Evolutionary conservation across 148 eudicot genomes (phyloP), one percentile per base, ranked within the genome.

Genomic region (Camellia granthamiana): DNA sequence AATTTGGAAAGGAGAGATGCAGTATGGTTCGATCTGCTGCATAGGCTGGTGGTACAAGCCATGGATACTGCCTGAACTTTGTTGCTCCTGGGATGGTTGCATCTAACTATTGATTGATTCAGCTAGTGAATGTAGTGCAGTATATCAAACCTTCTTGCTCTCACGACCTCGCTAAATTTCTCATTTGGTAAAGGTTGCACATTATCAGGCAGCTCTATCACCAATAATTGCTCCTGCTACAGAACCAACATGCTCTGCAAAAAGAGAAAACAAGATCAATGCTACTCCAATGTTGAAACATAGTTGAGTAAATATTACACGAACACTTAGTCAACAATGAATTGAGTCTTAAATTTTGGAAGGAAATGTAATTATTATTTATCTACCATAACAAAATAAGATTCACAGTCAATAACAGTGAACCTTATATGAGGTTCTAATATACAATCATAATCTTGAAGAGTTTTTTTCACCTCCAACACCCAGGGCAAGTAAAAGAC

Each of bases 1-100:
- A 67, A 78, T 67, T 38, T 52, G 72, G 73, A 51, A 54, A 68
- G 81, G 78, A 60, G 78, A 69, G 64, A 8, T 44, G 77, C 69
- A 72, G 55, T 73, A 59, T 58, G 76, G 77, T 19, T 79, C 81
- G 1, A 72, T 23, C 69, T 79, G 76, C 77, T 47, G 80, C 83
- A 82, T 76, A 77, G 64, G 64, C 12, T 38, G 77, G 15, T 74
- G 64, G 78, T 75, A 58, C 67, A 59, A 43, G 2, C 30, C 7
- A 38, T 16, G 52, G 65, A 75, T 75, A 44, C 52, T 5, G 13
- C 54, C 78, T 4, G 78, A 75, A 59, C 19, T 60, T 43, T 60
- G 52, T 41, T 75, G 66, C 19, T 18, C 16, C 52, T 23, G 78
- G 52, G 78, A 60, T 75, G 78, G 59, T 75, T 11, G 78, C 78